Conservation (phyloP, 2,329 filamentous ascomycete genomes). For the Fusarium begoniae region DNA sequence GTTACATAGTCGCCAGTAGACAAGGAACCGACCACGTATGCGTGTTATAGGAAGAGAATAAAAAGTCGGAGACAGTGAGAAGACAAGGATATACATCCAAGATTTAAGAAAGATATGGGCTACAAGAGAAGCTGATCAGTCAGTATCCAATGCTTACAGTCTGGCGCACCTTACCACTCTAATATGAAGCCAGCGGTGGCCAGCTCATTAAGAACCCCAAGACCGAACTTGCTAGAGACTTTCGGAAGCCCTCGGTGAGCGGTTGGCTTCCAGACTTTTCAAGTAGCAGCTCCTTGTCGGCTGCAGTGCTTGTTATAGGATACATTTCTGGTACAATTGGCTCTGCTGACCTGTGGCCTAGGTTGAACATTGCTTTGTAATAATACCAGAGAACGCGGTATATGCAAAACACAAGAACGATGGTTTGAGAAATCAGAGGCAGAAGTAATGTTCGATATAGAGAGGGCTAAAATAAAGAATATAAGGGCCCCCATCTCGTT, state of each 20-base stretch:
- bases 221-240: neutral
- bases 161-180: neutral
- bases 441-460: neutral
- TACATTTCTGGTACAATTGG: neutral
- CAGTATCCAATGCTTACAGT: neutral
- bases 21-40: neutral
- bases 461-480: neutral
- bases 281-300: neutral
- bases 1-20: neutral
- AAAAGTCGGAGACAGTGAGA: neutral
- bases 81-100: neutral
- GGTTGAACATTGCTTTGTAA: neutral
- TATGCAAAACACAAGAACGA: fast-evolving
- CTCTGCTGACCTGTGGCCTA: fast-evolving
- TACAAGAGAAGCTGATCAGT: neutral
- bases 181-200: neutral
- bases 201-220: neutral
- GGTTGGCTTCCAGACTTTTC: neutral
- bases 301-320: neutral
- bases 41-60: neutral
- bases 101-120: fast-evolving
- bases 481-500: neutral
- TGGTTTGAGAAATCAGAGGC: neutral
- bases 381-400: neutral
- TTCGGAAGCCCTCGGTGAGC: neutral